Evolutionary conservation across 2,329 filamentous ascomycete genomes (phyloP).

Genomic region (Aspergillus spinulosporus): DNA sequence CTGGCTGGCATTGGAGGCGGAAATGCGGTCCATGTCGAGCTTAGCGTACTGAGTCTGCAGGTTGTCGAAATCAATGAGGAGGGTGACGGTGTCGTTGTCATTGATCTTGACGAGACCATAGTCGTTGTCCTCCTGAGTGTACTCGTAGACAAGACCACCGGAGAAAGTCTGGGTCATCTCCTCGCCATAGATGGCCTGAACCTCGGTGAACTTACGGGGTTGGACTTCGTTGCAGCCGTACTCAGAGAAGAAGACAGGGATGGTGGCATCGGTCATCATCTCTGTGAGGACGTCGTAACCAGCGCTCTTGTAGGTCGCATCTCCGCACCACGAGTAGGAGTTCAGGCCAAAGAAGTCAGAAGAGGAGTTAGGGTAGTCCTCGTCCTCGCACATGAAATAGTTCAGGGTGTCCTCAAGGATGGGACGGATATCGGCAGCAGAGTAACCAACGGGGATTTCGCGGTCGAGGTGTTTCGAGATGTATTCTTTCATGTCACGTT

Average conservation of each 20-base stretch:
- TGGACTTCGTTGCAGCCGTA: constrained; percentile 64
- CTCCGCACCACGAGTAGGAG: constrained; percentile 69
- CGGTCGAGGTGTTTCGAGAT: constrained; percentile 60
- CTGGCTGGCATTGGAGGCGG: constrained; percentile 61
- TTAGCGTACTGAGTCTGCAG: constrained; percentile 73
- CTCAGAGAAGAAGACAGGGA: constrained; percentile 67
- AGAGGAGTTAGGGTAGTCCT: constrained; percentile 52
- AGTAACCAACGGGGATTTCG: constrained; percentile 67
- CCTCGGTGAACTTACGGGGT: constrained; percentile 62
- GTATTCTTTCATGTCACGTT: constrained; percentile 68
- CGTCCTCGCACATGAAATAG: constrained; percentile 60
- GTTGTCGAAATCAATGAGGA: constrained; percentile 68
- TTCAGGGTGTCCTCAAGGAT: constrained; percentile 61
- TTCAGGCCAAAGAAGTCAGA: constrained; percentile 68
- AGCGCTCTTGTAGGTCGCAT: constrained; percentile 54
- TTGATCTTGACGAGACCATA: constrained; percentile 63
- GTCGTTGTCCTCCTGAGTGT: constrained; percentile 49
- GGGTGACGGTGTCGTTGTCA: constrained; percentile 56
- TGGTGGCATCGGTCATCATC: constrained; percentile 59
- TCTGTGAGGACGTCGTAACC: constrained; percentile 59
- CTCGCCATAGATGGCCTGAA: constrained; percentile 59
- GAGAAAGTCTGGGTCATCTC: constrained; percentile 61
- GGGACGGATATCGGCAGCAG: constrained; percentile 64
- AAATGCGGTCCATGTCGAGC: constrained; percentile 68
- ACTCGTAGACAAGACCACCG: constrained; percentile 58